Evolutionary conservation across 1,284 basidiomycete genomes (phyloP).

Genomic region (Cerioporus squamosus): DNA sequence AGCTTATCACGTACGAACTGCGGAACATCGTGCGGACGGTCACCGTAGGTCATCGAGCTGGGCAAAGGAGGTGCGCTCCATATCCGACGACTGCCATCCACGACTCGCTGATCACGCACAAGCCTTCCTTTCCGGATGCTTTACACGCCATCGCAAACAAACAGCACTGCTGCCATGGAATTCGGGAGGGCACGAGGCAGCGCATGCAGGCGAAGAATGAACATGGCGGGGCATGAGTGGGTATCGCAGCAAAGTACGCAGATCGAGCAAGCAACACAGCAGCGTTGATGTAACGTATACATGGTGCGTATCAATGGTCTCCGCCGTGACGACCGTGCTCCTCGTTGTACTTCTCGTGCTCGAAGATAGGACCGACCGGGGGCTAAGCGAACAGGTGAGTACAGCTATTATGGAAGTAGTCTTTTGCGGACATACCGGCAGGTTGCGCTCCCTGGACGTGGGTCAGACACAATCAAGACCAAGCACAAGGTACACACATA

Average conservation of each 20-base stretch:
- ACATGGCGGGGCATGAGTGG: too few relatives aligned
- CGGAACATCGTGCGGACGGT: neutral
- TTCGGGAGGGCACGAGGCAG: too few relatives aligned
- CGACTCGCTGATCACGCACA: neutral
- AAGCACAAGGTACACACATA: slow-evolving; percentile 43
- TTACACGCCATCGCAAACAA: too few relatives aligned
- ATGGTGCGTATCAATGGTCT: slow-evolving; percentile 12
- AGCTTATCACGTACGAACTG: neutral
- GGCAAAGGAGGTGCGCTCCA: too few relatives aligned
- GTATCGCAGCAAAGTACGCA: neutral
- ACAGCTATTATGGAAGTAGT: neutral
- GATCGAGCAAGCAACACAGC: neutral
- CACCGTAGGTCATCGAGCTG: neutral
- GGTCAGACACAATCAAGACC: slow-evolving; percentile 15
- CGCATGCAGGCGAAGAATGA: too few relatives aligned
- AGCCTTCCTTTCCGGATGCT: neutral
- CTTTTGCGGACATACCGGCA: slow-evolving; percentile 56
- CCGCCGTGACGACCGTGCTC: slow-evolving; percentile 19
- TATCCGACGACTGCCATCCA: neutral
- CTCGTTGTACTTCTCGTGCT: slow-evolving; percentile 45
- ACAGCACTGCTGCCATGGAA: too few relatives aligned
- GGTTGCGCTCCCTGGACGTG: slow-evolving; percentile 67
- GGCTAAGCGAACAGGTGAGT: slow-evolving; percentile 41
- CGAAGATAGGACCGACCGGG: slow-evolving; percentile 55
- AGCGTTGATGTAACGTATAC: slow-evolving; percentile 9